A percentile compares a stretch with the other conserved stretches of the same genome.
Conservation (phyloP, 345 rosid genomes). For the Melaleuca quinquenervia region DNA sequence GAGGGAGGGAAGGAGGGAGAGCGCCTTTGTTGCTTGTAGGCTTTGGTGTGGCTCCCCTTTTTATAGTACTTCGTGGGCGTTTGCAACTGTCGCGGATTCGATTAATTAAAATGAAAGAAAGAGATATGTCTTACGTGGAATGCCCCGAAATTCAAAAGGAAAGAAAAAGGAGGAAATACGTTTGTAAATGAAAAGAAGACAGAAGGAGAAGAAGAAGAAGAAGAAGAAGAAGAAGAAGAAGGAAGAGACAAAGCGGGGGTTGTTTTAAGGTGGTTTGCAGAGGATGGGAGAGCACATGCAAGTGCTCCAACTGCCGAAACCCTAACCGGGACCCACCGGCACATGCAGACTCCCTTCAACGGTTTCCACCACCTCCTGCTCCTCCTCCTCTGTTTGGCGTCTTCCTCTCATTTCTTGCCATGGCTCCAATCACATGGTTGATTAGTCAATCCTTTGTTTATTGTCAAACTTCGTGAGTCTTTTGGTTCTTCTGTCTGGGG, state of each 20-base stretch:
- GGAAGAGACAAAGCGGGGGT: background rate
- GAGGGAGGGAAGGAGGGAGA: slow-evolving; percentile 5
- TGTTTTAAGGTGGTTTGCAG: slow-evolving; percentile 7
- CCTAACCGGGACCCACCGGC: slow-evolving; percentile 16
- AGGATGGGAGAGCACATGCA: slow-evolving; percentile 59
- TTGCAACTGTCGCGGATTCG: background rate
- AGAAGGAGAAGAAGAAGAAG: background rate
- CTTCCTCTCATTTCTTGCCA: background rate
- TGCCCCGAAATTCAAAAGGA: background rate
- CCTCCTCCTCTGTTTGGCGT: background rate
- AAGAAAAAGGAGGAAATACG: background rate
- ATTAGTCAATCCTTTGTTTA: background rate
- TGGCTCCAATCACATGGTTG: background rate
- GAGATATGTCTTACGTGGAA: background rate
- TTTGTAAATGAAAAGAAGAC: background rate
- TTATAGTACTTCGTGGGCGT: background rate
- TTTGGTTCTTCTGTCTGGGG: background rate
- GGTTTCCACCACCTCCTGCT: slow-evolving; percentile 38
- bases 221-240: background rate
- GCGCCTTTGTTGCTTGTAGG: background rate
- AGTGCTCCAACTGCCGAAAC: slow-evolving; percentile 27
- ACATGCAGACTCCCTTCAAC: slow-evolving; percentile 22
- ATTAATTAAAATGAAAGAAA: background rate
- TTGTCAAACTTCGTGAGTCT: background rate
- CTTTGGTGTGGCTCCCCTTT: background rate